Base-by-base conservation (phyloP, 2,329 filamentous ascomycete genomes). In the Diaporthe sp. region DNA sequence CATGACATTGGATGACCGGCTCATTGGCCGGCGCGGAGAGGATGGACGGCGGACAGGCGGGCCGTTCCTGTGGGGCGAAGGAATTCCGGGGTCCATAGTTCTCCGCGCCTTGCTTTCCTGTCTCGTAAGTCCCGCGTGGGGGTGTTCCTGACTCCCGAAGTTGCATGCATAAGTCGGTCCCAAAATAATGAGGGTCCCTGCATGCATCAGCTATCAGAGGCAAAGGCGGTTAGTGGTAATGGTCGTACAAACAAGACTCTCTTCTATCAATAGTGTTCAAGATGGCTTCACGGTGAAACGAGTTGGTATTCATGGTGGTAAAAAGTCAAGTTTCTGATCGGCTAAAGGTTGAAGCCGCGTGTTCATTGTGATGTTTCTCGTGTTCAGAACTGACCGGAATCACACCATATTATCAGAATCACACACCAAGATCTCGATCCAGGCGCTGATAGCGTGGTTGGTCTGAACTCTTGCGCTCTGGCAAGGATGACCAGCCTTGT, bases 111-210 rank as follows among this genome's bases (percentile, higher is more conserved):
- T 47, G 1, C 22, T 45, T 47, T 47, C 42, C 47, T 17, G 52
- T 54, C 25, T 54, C 52, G n/a, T 17, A 54, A 47, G 28, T 35
- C 54, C 54, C 54, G 54, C 54, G 54, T 57, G 54, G 54, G 54
- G 54, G 28, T 19, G 52, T 22, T 55, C 52, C 52, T 55, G 52
- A 22, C 54, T 57, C 30, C 54, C 54, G 54, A 35, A 6, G 54
- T 57, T 35, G 19, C 54, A 57, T 57, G 54, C 54, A 57, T 35
- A n/a, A 15, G 4, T 30, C 52, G 2, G 13, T n/a, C 19, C 30
- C 54, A 57, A n/a, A 19, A 33, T 57, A 4, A 35, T 35, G 17
- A 57, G 10, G 54, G 30, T 57, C 19, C 4, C 28, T 57, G 30
- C 54, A 19, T 55, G 13, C 25, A 22, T 35, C 8, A 30, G 17